phyloP scores from a whole-genome alignment of 192 early-diverging fungal genomes.

The Coemansia sp. region DNA sequence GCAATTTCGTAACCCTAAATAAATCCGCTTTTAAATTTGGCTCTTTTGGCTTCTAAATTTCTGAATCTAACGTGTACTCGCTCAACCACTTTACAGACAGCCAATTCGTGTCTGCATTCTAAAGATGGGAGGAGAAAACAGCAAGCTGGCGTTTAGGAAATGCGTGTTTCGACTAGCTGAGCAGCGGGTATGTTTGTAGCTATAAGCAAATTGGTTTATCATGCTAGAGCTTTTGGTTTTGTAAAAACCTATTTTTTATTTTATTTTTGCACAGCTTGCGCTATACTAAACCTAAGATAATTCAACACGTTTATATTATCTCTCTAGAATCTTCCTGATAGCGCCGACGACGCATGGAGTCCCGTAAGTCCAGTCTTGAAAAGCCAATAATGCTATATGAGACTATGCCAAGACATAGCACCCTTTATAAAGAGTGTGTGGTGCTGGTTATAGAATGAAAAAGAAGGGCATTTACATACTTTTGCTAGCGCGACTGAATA shows the following conservation, averaged over 20 bases:
- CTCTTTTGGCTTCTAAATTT: neutral
- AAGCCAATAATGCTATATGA: neutral
- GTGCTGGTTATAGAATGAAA: neutral
- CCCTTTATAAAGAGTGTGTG: too few species aligned
- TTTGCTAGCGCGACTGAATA: neutral
- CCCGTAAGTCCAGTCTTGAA: constrained; percentile 32
- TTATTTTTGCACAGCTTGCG: too few species aligned
- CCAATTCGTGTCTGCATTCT: neutral
- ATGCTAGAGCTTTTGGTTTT: neutral
- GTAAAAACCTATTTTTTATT: too few species aligned
- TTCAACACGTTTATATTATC: neutral
- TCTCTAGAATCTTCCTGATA: constrained; percentile 44
- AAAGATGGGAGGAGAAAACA: constrained; percentile 84
- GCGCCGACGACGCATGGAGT: constrained; percentile 51
- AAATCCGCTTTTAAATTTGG: neutral
- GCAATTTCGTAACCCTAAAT: neutral
- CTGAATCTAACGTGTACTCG: neutral
- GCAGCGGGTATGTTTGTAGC: constrained; percentile 61
- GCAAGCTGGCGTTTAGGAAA: constrained; percentile 86
- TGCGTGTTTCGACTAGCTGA: constrained; percentile 83
- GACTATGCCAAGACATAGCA: neutral
- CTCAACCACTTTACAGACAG: neutral
- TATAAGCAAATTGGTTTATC: neutral
- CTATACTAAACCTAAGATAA: too few species aligned
- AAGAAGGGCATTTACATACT: neutral